Percentiles rank a stretch among this genome's conserved stretches.
These are phyloP conservation scores for Remersonia thermophila DNA, from an alignment of 2,329 filamentous ascomycete genomes.

Conservation along the genomic window DNA sequence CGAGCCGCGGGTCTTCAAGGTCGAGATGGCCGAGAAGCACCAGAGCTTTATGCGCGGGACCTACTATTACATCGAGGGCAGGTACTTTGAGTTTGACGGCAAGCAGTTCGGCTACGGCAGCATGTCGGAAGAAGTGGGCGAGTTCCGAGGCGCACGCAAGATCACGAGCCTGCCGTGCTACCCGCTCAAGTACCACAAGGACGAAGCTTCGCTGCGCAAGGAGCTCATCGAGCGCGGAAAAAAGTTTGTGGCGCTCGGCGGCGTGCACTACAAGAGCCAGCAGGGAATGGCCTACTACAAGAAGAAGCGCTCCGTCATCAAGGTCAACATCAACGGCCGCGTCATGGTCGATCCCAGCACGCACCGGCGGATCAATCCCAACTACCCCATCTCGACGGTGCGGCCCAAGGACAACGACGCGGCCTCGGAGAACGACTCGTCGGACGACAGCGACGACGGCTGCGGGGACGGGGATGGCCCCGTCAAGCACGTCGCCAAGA, in stretches of 20 bases:
- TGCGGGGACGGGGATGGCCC: conserved; percentile 27
- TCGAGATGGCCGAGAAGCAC: conserved; percentile 63
- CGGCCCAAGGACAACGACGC: conserved; percentile 58
- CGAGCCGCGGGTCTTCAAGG: conserved; percentile 70
- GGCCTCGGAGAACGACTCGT: conserved; percentile 36
- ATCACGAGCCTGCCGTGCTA: conserved; percentile 69
- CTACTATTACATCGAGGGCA: conserved; percentile 65
- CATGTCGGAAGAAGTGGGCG: conserved; percentile 54
- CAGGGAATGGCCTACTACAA: conserved; percentile 79
- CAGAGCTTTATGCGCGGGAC: conserved; percentile 56
- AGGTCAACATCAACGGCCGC: conserved; percentile 75
- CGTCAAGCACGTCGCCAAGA: conserved; percentile 37
- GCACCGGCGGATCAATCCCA: conserved; percentile 74
- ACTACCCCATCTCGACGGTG: conserved; percentile 66
- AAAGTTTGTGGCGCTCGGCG: conserved; percentile 69
- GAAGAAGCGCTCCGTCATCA: conserved; percentile 60
- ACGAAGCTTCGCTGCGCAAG: conserved; percentile 50
- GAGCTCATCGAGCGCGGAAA: conserved; percentile 69
- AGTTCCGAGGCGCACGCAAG: conserved; percentile 71
- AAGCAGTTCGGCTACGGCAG: conserved; percentile 70
- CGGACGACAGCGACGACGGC: conserved; percentile 29
- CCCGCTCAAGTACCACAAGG: conserved; percentile 68
- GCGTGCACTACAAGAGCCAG: conserved; percentile 72
- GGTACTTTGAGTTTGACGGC: conserved; percentile 79
- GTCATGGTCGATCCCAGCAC: conserved; percentile 80